Conservation (phyloP, 148 eudicot species). For the Vaccinium darrowii region DNA sequence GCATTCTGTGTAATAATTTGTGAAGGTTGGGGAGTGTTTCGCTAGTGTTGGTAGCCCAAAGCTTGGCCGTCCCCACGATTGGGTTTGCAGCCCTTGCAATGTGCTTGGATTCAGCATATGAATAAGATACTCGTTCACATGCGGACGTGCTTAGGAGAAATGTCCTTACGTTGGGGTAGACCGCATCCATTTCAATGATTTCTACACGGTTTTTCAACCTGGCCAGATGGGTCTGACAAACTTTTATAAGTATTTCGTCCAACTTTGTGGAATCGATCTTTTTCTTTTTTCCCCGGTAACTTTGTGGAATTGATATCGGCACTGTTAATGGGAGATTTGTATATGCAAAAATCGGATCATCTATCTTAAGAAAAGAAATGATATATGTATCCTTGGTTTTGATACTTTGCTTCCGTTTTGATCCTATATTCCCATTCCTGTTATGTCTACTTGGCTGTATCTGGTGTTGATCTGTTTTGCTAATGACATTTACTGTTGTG, state of each 20-base stretch:
- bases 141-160: not conserved
- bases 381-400: not conserved
- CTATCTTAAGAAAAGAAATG: not conserved
- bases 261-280: not conserved
- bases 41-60: not conserved
- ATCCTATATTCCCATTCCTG: not conserved
- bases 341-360: not conserved
- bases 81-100: not conserved
- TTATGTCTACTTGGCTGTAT: not conserved
- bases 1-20: not conserved
- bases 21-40: not conserved
- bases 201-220: not conserved
- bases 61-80: not conserved
- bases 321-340: not conserved
- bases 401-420: not conserved
- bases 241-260: not conserved
- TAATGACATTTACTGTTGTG: not conserved
- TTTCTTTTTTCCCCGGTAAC: too few relatives aligned
- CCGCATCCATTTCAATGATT: not conserved
- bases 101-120: not conserved
- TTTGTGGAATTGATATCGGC: not conserved
- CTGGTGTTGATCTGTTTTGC: conserved; percentile 8
- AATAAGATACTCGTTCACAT: not conserved
- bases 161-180: not conserved
- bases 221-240: not conserved